These are phyloP conservation scores for Diaporthe sp. DNA, from an alignment of 2,329 filamentous ascomycete genomes.

Conservation along the genomic window DNA sequence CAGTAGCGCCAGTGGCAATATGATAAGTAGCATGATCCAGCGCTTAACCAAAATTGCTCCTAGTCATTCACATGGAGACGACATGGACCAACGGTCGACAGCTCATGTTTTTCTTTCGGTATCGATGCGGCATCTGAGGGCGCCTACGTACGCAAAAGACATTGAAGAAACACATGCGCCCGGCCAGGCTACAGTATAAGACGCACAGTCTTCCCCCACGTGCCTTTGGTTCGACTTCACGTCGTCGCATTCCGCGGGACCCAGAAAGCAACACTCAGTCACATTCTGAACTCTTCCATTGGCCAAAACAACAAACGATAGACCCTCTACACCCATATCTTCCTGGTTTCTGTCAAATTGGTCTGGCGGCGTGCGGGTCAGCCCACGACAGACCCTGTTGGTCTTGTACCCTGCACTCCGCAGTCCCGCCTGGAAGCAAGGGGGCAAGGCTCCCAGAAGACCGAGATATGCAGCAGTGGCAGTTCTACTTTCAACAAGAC, in stretches of 20 bases:
- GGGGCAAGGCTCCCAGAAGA: background rate
- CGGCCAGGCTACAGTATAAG: background rate
- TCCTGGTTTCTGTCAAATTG: background rate
- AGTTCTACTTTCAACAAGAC: background rate
- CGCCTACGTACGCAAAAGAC: too few species aligned
- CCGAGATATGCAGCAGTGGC: background rate
- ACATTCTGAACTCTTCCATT: background rate
- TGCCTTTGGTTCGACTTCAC: background rate
- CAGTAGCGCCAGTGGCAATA: background rate
- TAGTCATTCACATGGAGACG: background rate
- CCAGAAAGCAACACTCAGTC: background rate
- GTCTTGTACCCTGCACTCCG: background rate
- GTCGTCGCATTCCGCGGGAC: background rate
- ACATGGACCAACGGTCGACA: background rate
- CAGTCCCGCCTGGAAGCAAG: constrained; percentile 19
- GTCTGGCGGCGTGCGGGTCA: background rate
- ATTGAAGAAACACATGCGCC: background rate
- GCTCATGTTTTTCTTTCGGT: background rate
- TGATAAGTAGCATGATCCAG: background rate
- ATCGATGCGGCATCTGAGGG: background rate
- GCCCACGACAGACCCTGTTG: background rate
- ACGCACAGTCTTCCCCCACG: background rate
- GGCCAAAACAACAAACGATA: background rate
- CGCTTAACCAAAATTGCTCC: background rate
- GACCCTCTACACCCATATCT: background rate